phyloP scores from a whole-genome alignment of 345 rosid species.

The Draba incana region DNA sequence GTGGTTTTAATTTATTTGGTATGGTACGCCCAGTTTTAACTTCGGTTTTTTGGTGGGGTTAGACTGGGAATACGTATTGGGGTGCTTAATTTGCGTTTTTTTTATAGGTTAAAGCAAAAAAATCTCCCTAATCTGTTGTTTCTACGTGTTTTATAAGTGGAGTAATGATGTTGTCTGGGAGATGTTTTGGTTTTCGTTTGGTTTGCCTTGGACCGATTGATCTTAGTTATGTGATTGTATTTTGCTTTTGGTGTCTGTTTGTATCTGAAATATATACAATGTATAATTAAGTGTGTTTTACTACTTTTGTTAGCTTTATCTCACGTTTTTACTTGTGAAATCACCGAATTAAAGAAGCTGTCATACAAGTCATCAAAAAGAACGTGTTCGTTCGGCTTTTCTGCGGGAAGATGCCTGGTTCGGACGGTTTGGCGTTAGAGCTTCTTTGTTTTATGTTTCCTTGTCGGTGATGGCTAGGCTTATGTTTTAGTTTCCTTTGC shows the following conservation, averaged over 20 bases:
- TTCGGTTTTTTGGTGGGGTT: constrained; percentile 35
- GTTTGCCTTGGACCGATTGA: background rate
- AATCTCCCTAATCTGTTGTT: constrained; percentile 41
- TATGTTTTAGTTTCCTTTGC: too few species aligned
- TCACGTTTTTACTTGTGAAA: background rate
- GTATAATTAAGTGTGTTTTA: constrained; percentile 23
- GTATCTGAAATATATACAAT: background rate
- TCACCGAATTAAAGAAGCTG: background rate
- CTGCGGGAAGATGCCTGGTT: too few species aligned
- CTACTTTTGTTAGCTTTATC: background rate
- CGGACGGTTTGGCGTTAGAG: too few species aligned
- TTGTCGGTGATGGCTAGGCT: too few species aligned
- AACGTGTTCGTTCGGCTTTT: too few species aligned
- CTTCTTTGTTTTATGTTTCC: too few species aligned
- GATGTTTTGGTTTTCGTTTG: constrained; percentile 12
- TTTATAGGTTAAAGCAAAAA: constrained; percentile 19
- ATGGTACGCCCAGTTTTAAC: constrained; percentile 28
- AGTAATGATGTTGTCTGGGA: constrained; percentile 38
- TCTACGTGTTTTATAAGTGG: constrained; percentile 45
- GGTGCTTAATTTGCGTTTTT: constrained; percentile 26
- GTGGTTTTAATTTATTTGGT: constrained; percentile 7
- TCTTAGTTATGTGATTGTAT: background rate
- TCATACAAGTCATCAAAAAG: too few species aligned
- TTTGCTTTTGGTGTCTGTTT: constrained; percentile 1
- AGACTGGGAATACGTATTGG: constrained; percentile 23